Evolutionary conservation across 306 rosid genomes (phyloP).

Genomic region (Cucurbita pepo): DNA sequence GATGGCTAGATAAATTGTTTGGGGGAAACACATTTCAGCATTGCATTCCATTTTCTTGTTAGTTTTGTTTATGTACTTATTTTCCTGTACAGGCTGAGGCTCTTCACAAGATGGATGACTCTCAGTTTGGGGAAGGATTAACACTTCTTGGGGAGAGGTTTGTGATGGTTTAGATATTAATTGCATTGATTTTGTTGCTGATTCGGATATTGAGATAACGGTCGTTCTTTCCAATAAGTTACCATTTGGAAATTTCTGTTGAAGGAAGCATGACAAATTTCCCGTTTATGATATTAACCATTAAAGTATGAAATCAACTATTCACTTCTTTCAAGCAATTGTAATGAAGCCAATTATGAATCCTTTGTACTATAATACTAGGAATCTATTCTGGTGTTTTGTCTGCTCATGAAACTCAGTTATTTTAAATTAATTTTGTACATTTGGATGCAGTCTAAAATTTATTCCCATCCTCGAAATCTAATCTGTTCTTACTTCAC

Average conservation of each 20-base stretch:
- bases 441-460: not conserved
- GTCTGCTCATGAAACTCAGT: not conserved
- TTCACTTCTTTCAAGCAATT: not conserved
- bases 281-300: not conserved
- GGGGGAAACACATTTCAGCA: not conserved
- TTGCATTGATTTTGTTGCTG: not conserved
- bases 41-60: not conserved
- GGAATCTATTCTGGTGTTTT: not conserved
- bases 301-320: not conserved
- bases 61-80: not conserved
- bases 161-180: slow-evolving; percentile 11
- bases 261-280: not conserved
- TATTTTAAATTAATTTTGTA: not conserved
- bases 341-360: too few relatives aligned
- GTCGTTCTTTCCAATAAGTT: not conserved
- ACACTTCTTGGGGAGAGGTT: slow-evolving; percentile 60
- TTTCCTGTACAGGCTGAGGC: slow-evolving; percentile 39
- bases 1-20: not conserved
- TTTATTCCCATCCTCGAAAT: not conserved
- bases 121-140: slow-evolving; percentile 81
- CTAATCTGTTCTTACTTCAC: not conserved
- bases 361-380: not conserved
- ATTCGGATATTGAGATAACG: not conserved
- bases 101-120: slow-evolving; percentile 40
- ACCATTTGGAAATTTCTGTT: not conserved